These are phyloP conservation scores for Quambalaria eucalypti DNA, from an alignment of 1,284 basidiomycete species.

Conservation along the genomic window DNA sequence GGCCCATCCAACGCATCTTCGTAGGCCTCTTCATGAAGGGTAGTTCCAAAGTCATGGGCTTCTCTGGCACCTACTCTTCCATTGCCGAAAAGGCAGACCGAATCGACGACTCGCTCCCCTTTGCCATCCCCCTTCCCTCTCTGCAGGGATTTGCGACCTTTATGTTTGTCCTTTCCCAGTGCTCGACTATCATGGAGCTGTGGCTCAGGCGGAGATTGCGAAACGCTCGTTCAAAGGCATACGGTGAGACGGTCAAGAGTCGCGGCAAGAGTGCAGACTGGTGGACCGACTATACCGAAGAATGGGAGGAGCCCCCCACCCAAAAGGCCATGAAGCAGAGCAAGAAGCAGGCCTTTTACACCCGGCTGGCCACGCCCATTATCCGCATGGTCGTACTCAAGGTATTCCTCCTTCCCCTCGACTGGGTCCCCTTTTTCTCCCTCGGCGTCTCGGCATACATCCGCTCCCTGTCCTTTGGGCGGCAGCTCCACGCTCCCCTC, in stretches of 20 bases:
- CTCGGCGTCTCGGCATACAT: conserved; percentile 22
- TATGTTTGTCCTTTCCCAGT: conserved; percentile 39
- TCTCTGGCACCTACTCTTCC: conserved; percentile 10
- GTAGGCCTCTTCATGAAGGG: conserved; percentile 38
- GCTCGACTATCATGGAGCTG: conserved; percentile 38
- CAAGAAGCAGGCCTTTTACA: conserved; percentile 30
- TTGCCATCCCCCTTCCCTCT: conserved; percentile 21
- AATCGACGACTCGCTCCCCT: conserved; percentile 14
- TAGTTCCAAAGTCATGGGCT: conserved; percentile 21
- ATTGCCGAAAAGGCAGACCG: conserved; percentile 16
- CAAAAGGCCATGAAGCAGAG: conserved; percentile 28
- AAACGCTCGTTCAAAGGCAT: conserved; percentile 30
- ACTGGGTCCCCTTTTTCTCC: conserved; percentile 39
- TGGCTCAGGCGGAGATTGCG: conserved; percentile 29
- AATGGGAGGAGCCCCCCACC: conserved; percentile 35
- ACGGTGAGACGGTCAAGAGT: conserved; percentile 30
- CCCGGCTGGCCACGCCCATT: conserved; percentile 24
- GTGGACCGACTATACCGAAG: conserved; percentile 43
- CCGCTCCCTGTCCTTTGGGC: conserved; percentile 24
- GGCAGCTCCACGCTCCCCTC: conserved; percentile 21
- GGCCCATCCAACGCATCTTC: conserved; percentile 35
- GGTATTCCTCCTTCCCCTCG: conserved; percentile 30
- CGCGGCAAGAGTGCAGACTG: conserved; percentile 38
- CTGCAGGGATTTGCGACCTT: conserved; percentile 37
- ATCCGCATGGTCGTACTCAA: conserved; percentile 27